Base-by-base conservation (phyloP, 345 rosid genomes). In the Noccaea bulbosa region DNA sequence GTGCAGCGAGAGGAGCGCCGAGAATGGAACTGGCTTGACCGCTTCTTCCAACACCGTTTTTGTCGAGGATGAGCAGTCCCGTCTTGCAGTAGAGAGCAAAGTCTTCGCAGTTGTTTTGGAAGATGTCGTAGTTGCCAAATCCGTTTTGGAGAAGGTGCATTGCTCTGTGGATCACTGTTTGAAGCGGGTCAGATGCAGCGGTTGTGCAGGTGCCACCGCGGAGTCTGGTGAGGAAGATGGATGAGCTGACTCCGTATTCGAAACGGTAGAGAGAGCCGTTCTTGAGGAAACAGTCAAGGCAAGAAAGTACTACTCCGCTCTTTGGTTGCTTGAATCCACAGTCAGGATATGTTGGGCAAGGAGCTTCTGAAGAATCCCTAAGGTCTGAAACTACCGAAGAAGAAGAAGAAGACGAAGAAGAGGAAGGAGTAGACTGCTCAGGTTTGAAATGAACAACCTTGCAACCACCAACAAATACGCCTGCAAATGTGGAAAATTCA, bases 101-200 rank as follows among this genome's bases (percentile, higher is more conserved):
- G 68, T 94, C 96, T 82, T 94, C 99, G 8, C 99, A 94, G 76
- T 94, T 94, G 83, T 91, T 94, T 65, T 81, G 84, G 67, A 94
- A 86, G 57, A 91, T 46, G 41, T 94, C 83, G 49, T 94, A 94
- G 73, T 87, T 88, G 24, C 99, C 99, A 56, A 94, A 94, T n/a
- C 97, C 97, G 69, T 89, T 89, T 61, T 94, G 97, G 57, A 94
- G 94, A 67, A 94, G 99, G 80, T 91, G 78, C 96, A 94, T 91
- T 69, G 99, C 93, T 55, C 97, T 77, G 58, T 89, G 92, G 71
- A 91, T 65, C n/a, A 88, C 95, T 9, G 75, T 55, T 67, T 80
- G 84, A n/a, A 84, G 54, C 6, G 77, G 79, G 64, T 94, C 99
- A 47, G 90, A 82, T 45, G 77, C 5, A 32, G 97, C 96, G 0